These are phyloP conservation scores for Cladophialophora bantiana DNA, from an alignment of 2,329 filamentous ascomycete genomes.

Conservation along the genomic window DNA sequence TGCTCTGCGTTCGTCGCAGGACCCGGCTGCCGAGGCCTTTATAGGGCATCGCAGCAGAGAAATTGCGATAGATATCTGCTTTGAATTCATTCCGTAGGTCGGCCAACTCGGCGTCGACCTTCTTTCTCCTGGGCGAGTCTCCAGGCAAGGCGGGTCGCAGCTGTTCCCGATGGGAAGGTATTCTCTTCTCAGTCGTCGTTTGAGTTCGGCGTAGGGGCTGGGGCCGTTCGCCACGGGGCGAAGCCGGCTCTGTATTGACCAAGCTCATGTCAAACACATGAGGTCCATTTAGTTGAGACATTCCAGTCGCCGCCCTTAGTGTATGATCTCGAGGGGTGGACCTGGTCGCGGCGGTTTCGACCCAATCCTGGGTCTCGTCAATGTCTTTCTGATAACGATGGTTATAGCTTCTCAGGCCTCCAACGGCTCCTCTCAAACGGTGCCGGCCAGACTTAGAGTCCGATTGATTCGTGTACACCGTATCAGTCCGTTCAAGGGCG, in stretches of 20 bases:
- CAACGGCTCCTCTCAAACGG: conserved; percentile 34
- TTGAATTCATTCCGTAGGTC: conserved; percentile 36
- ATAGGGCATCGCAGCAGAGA: conserved; percentile 34
- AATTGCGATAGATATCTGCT: conserved; percentile 35
- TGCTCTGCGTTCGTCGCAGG: conserved; percentile 38
- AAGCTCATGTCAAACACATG: conserved; percentile 30
- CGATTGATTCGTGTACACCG: conserved; percentile 29
- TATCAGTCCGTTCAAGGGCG: conserved; percentile 34
- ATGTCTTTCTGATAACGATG: conserved; percentile 22
- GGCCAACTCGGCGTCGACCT: conserved; percentile 34
- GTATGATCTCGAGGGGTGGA: conserved; percentile 25
- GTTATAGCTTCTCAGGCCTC: conserved; percentile 30
- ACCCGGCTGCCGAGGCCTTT: conserved; percentile 32
- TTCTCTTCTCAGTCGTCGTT: conserved; percentile 25
- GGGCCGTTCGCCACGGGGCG: conserved; percentile 19
- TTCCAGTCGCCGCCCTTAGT: conserved; percentile 14
- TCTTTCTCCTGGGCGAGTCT: conserved; percentile 37
- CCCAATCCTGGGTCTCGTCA: conserved; percentile 29
- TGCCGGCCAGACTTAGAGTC: conserved; percentile 31
- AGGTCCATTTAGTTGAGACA: conserved; percentile 24
- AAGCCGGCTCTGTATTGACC: conserved; percentile 19
- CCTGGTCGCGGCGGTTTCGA: conserved; percentile 25
- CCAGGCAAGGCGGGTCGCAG: conserved; percentile 30
- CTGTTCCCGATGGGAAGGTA: conserved; percentile 34
- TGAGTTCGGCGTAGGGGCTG: conserved; percentile 14